Evolutionary conservation across 2,329 filamentous ascomycete species (phyloP), one percentile per base, ranked within the genome.

Genomic region (Ophiognomonia clavigignenti-juglandacearum): DNA sequence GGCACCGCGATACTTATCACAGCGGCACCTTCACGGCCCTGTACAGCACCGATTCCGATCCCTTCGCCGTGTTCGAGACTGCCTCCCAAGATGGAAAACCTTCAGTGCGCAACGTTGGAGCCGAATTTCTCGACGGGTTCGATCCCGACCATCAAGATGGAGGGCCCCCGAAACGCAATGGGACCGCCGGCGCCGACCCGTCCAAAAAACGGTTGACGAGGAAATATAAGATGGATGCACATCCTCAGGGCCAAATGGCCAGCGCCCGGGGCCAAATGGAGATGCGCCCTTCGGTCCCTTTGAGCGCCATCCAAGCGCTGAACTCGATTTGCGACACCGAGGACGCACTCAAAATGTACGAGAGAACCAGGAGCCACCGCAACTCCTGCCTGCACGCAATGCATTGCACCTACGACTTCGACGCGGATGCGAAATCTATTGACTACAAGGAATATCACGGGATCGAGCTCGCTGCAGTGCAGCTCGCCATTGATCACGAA

Each of bases 21-120:
- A 66, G 74, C 64, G 69, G 82, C 65, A 53, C 82, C 50, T 73
- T 84, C 59, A 86, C 83, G 20, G 78, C 84, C 32, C 78, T 76
- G 61, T 88, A 87, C 59, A 83, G 83, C 22, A 78, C 81, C 57
- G 83, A 80, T 5, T 78, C 80, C 2, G 83, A 82, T 2, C 75
- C 82, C 10, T 68, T n/a, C n/a, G n/a, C n/a, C n/a, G n/a, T n/a
- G n/a, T n/a, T n/a, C n/a, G n/a, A n/a, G n/a, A n/a, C n/a, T n/a
- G n/a, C n/a, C n/a, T n/a, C n/a, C n/a, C n/a, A n/a, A n/a, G n/a
- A n/a, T n/a, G n/a, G n/a, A n/a, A n/a, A n/a, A n/a, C n/a, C n/a
- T n/a, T n/a, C n/a, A n/a, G n/a, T n/a, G n/a, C n/a, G n/a, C n/a
- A n/a, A n/a, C n/a, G n/a, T n/a, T n/a, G n/a, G n/a, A n/a, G n/a